A percentile compares a stretch with the other conserved stretches of the same genome.
These are phyloP conservation scores for Neurospora sp. DNA, from an alignment of 495 filamentous ascomycete genomes.

Conservation along the genomic window DNA sequence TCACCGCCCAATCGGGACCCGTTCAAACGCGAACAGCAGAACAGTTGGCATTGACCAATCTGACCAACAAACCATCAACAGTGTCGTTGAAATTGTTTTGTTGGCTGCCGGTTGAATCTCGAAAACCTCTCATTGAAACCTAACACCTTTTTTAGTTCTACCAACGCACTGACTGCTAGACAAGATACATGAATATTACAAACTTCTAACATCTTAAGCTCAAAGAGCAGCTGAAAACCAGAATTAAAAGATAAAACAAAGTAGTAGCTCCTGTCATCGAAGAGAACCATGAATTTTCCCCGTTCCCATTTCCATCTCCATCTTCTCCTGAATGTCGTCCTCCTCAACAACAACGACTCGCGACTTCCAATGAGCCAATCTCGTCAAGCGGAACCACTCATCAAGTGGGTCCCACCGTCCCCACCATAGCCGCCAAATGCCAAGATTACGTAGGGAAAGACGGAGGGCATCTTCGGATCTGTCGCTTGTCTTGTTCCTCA, in stretches of 20 bases:
- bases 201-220: not conserved
- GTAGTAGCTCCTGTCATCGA: not conserved
- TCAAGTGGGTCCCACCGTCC: not conserved
- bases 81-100: not conserved
- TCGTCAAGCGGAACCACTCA: not conserved
- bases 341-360: not conserved
- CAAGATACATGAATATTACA: not conserved
- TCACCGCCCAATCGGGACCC: not conserved
- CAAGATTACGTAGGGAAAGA: not conserved
- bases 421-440: not conserved
- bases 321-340: not conserved
- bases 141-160: not conserved
- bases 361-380: not conserved
- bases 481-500: not conserved
- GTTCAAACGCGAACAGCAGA: not conserved
- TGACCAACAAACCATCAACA: not conserved
- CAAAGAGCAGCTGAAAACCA: not conserved
- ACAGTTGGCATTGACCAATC: not conserved
- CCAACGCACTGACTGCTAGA: not conserved
- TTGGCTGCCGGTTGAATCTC: not conserved
- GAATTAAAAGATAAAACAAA: not conserved
- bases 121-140: not conserved
- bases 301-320: not conserved
- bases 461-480: not conserved
- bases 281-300: not conserved